Evolutionary conservation across 306 rosid genomes (phyloP).

Genomic region (Prunus salicina): DNA sequence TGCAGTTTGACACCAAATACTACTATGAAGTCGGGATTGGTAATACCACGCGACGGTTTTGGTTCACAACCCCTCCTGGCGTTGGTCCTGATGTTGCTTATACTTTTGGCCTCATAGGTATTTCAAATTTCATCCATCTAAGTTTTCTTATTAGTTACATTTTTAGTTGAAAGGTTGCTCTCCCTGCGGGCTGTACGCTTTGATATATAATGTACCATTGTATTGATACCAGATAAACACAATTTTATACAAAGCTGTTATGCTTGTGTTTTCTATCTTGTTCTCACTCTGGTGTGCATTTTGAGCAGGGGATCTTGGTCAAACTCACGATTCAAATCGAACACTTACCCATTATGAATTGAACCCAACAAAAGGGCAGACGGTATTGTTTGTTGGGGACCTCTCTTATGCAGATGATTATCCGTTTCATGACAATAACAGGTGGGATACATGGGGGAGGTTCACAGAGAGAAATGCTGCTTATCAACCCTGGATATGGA

Average conservation of each 20-base stretch:
- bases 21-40: conserved; percentile 64
- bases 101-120: conserved; percentile 75
- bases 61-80: conserved; percentile 67
- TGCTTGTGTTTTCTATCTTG: background rate
- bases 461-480: conserved; percentile 65
- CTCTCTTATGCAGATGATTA: conserved; percentile 71
- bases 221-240: too few species aligned
- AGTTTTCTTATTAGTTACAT: too few species aligned
- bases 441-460: conserved; percentile 90
- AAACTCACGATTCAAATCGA: conserved; percentile 53
- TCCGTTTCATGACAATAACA: conserved; percentile 58
- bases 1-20: conserved; percentile 66
- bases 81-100: conserved; percentile 72
- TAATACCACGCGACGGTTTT: conserved; percentile 42
- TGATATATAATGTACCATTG: background rate
- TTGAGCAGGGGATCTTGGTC: conserved; percentile 79
- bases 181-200: too few species aligned
- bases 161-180: too few species aligned
- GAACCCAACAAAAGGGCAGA: conserved; percentile 47
- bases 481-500: conserved; percentile 82
- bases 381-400: conserved; percentile 53
- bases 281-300: background rate
- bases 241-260: background rate
- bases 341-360: conserved; percentile 62
- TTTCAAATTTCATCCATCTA: background rate